phyloP scores from a whole-genome alignment of 1,284 basidiomycete species.

The Trametes versicolor region DNA sequence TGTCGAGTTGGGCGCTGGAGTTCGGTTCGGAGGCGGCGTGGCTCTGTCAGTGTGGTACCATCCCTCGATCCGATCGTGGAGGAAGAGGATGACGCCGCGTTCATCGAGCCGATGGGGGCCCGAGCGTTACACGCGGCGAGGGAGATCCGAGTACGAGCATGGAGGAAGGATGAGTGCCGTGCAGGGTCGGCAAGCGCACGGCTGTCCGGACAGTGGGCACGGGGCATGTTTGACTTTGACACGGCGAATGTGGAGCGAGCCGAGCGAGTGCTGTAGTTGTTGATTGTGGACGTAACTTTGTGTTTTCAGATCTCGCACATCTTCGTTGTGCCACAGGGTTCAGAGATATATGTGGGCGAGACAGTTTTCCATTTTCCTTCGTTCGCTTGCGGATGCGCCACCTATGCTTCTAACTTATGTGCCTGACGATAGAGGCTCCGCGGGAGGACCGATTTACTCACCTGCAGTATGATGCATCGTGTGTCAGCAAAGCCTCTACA shows the following conservation, averaged over 20 bases:
- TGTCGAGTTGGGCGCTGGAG: slow-evolving; percentile 7
- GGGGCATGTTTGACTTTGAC: neutral
- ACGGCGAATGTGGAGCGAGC: neutral
- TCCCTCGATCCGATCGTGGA: slow-evolving; percentile 8
- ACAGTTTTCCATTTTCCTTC: too few species aligned
- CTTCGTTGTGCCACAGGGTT: too few species aligned
- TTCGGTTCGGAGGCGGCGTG: slow-evolving; percentile 18
- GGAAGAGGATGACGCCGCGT: neutral
- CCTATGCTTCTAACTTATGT: too few species aligned
- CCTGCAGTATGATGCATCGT: too few species aligned
- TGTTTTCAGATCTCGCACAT: too few species aligned
- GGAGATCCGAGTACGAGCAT: neutral
- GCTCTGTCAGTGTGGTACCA: neutral
- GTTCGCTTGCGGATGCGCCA: too few species aligned
- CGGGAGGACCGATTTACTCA: too few species aligned
- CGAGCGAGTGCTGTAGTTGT: neutral
- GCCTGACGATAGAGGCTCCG: too few species aligned
- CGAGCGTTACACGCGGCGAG: neutral
- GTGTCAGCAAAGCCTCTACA: too few species aligned
- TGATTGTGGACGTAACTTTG: too few species aligned
- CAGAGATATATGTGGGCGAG: too few species aligned
- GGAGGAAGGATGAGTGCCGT: neutral
- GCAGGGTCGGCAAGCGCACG: neutral
- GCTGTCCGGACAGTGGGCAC: neutral
- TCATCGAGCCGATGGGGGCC: neutral